A percentile compares a stretch with the other conserved stretches of the same genome.
phyloP scores from a whole-genome alignment of 208 protist genomes.

The Wallacemonas sp. region DNA sequence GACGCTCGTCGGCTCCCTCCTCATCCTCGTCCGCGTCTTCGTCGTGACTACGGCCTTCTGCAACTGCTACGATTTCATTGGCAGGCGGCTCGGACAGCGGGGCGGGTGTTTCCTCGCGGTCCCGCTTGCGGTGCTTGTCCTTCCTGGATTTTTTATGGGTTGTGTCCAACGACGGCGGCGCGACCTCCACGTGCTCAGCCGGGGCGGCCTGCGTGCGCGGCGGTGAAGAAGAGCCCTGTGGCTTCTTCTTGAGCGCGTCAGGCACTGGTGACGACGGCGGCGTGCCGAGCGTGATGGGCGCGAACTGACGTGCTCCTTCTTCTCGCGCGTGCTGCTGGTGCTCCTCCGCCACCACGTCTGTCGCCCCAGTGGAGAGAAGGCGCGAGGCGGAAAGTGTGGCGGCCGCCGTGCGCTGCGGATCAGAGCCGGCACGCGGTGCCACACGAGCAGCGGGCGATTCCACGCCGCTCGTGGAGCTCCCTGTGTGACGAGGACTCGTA shows the following conservation, averaged over 20 bases:
- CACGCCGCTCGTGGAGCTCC: too few relatives aligned
- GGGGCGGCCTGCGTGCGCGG: background rate
- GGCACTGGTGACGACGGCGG: background rate
- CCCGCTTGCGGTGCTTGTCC: background rate
- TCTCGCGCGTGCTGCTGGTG: background rate
- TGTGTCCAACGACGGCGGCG: background rate
- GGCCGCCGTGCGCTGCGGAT: background rate
- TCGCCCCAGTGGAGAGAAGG: background rate
- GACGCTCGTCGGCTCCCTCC: background rate
- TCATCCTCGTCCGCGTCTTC: background rate
- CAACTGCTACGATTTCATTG: too few relatives aligned
- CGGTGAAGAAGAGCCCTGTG: background rate
- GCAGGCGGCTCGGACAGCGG: background rate
- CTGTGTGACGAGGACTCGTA: too few relatives aligned
- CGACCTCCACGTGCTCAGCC: background rate
- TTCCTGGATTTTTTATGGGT: conserved; percentile 14
- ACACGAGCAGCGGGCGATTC: background rate
- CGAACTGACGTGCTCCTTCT: conserved; percentile 7
- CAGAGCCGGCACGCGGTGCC: background rate
- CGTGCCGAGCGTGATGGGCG: background rate
- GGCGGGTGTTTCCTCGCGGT: background rate
- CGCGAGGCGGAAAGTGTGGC: background rate
- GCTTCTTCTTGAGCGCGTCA: background rate
- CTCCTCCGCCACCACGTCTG: background rate
- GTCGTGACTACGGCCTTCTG: background rate